These are phyloP conservation scores for Centrapalus pauciflorus DNA, from an alignment of 129 eudicot species.

Conservation along the genomic window DNA sequence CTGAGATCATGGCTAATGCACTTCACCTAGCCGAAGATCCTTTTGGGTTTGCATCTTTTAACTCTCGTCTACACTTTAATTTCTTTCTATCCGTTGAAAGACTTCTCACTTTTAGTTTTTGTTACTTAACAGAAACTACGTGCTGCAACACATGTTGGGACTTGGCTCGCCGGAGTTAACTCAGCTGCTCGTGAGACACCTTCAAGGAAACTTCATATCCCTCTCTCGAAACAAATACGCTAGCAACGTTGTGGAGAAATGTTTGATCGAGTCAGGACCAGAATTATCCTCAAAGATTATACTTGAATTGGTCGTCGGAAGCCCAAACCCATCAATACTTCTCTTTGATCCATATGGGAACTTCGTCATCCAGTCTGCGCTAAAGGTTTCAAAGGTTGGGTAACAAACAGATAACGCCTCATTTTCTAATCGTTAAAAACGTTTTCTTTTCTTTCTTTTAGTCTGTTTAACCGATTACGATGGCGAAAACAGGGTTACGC, in stretches of 20 bases:
- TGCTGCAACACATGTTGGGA: constrained; percentile 69
- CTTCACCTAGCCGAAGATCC: constrained; percentile 65
- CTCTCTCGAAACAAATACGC: constrained; percentile 67
- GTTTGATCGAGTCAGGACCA: constrained; percentile 33
- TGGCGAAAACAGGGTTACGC: constrained; percentile 48
- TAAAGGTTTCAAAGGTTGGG: constrained; percentile 55
- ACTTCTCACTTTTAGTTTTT: constrained; percentile 13
- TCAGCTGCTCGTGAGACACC: constrained; percentile 30
- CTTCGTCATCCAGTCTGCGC: constrained; percentile 64
- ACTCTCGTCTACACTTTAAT: background rate
- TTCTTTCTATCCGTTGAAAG: background rate
- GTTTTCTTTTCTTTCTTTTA: background rate
- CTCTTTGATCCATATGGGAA: constrained; percentile 66
- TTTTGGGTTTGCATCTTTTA: constrained; percentile 45
- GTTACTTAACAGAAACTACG: constrained; percentile 47
- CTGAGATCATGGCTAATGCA: constrained; percentile 42
- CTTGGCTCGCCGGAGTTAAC: constrained; percentile 37
- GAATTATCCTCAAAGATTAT: constrained; percentile 37
- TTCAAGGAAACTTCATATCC: constrained; percentile 36
- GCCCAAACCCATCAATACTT: constrained; percentile 40
- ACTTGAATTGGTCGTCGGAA: constrained; percentile 44
- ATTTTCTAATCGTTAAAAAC: background rate
- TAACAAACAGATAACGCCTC: constrained; percentile 3
- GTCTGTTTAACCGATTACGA: background rate
- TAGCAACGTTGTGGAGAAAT: constrained; percentile 70